Evolutionary conservation across 2,329 filamentous ascomycete species (phyloP), one percentile per base, ranked within the genome.

Genomic region (Ophiostoma pallidulum): DNA sequence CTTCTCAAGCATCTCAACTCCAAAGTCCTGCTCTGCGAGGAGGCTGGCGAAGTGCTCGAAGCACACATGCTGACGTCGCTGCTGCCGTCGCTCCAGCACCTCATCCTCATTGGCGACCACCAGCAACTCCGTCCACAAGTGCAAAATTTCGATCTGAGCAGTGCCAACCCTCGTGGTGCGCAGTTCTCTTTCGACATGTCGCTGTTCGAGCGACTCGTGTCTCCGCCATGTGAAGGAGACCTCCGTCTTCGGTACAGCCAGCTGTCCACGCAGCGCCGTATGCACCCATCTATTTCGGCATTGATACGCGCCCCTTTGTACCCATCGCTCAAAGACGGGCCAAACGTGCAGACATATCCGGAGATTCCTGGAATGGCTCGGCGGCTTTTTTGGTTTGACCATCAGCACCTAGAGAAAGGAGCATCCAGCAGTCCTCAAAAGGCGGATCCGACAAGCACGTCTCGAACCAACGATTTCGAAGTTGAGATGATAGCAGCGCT

Each of bases 41-140:
- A 86, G 56, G 82, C 82, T 2, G 82, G 74, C 0, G 81, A 86
- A 52, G 76, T 86, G 0, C 65, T 85, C 28, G 82, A 86, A 58
- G 68, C 76, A 0, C 80, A 85, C 50, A 64, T 76, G 3, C 58
- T 85, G 1, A 76, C 77, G 0, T 71, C 80, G 0, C 59, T 85
- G 4, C 63, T 82, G 0, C 78, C 79, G 0, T 70, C 71, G 0
- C 59, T 82, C 0, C 71, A 84, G 57, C 80, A 86, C 49, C 63
- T 69, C 6, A 76, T 84, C 16, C 67, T 78, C 13, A 82, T 84
- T 33, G 79, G 80, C 0, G 80, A 84, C 54, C 78, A 82, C 49
- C 63, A 70, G 18, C 79, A 84, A 55, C 66, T 84, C 1, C 72
- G 78, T 1, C 79, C 79, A 0, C 69, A 74, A 41, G 73, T 80